Percentiles rank a stretch among this genome's conserved stretches.
phyloP scores from a whole-genome alignment of 1,284 basidiomycete genomes.

The Macrocystidia cucumis region DNA sequence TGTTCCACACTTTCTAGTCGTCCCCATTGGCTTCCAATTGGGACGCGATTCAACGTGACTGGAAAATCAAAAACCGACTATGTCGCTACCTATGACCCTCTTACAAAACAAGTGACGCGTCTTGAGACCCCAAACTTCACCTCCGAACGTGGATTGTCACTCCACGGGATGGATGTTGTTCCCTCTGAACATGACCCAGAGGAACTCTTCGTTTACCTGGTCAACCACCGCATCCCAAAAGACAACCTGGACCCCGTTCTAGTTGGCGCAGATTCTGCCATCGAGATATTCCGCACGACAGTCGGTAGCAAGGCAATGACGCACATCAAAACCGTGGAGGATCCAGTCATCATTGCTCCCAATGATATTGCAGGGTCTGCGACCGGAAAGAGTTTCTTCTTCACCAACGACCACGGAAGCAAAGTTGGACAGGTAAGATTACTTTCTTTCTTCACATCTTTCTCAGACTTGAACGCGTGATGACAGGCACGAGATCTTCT shows the following conservation, averaged over 20 bases:
- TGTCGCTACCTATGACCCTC: slow-evolving; percentile 50
- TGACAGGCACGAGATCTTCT: background rate
- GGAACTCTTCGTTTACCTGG: slow-evolving; percentile 50
- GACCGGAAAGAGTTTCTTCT: slow-evolving; percentile 50
- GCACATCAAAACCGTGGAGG: slow-evolving; percentile 48
- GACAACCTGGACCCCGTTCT: slow-evolving; percentile 22
- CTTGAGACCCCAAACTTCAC: slow-evolving; percentile 34
- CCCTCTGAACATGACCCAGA: slow-evolving; percentile 35
- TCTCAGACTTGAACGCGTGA: background rate
- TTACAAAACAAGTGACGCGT: slow-evolving; percentile 34
- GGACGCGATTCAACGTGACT: slow-evolving; percentile 32
- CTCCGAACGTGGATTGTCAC: slow-evolving; percentile 33
- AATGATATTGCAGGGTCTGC: slow-evolving; percentile 59
- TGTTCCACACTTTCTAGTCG: slow-evolving; percentile 50
- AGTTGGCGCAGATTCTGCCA: slow-evolving; percentile 56
- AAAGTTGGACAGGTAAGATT: slow-evolving; percentile 40
- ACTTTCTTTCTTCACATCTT: background rate
- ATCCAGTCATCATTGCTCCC: slow-evolving; percentile 50
- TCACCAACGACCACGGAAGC: slow-evolving; percentile 52
- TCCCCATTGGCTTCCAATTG: slow-evolving; percentile 44
- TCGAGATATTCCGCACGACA: slow-evolving; percentile 58
- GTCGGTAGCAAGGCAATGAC: slow-evolving; percentile 33
- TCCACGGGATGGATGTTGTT: slow-evolving; percentile 67
- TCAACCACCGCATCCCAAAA: slow-evolving; percentile 51
- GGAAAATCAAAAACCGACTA: slow-evolving; percentile 42